Evolutionary conservation across 139 green algal species (phyloP), one percentile per base, ranked within the genome.

Genomic region (Volvox africanus): DNA sequence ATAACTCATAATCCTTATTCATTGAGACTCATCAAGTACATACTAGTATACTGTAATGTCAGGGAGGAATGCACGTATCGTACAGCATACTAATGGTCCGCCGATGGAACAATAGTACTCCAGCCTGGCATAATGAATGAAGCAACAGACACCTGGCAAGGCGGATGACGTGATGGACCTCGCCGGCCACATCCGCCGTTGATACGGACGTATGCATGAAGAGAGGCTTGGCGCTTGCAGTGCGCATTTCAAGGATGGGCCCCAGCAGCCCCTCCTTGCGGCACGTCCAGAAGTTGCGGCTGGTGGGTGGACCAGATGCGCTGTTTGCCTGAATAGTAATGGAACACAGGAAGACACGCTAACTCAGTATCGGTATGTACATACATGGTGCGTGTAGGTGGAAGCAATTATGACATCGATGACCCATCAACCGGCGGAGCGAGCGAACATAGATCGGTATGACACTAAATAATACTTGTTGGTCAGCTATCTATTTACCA

Each of bases 241-340:
- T 90, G 30, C 86, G 86, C n/a, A 90, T 50, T 75, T 90, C 86
- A 73, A 84, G 71, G 36, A 75, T 90, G 9, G 86, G 73, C 2
- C 82, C 82, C 5, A 24, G 35, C 3, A 6, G 17, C 0, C 13
- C 36, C 3, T 22, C 28, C 26, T 44, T 80, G 36, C 84, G 84
- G 84, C 84, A 89, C 12, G 26, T 50, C 36, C 12, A 55, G 19
- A 12, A 22, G 36, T 22, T 61, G 44, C 71, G 85, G 50, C 33
- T 82, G 69, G 20, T 82, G 69, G 85, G 44, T 22, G 16, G 44
- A 73, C 65, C 24, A 2, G 65, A 24, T 24, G 65, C 24, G 5
- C 9, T 16, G 24, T 6, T 73, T 28, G 24, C 65, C 65, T 73
- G 21, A 2, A 73, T 55, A 19, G 19, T 26, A 17, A 69, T 26